These are phyloP conservation scores for Taxawa tesnikishii DNA, from an alignment of 2,329 filamentous ascomycete species.

Conservation along the genomic window DNA sequence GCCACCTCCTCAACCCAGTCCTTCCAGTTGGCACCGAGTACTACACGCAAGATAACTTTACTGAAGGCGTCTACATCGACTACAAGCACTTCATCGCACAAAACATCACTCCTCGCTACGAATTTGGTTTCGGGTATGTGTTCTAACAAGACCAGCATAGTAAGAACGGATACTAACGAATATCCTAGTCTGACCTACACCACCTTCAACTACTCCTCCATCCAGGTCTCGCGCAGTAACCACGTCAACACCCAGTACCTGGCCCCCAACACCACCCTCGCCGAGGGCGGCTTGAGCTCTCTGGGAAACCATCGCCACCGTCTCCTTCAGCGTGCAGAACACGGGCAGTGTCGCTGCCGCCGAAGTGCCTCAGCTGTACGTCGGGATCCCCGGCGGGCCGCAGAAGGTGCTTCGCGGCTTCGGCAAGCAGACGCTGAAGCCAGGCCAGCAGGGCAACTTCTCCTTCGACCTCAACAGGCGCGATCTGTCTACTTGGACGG, in stretches of 20 bases:
- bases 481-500: slow-evolving; percentile 39
- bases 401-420: slow-evolving; percentile 20
- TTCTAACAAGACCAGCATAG: too few relatives aligned
- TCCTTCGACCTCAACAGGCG: slow-evolving; percentile 25
- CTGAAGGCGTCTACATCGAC: slow-evolving; percentile 24
- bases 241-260: slow-evolving; percentile 12
- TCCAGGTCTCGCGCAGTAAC: slow-evolving; percentile 20
- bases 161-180: too few relatives aligned
- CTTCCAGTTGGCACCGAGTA: slow-evolving; percentile 6
- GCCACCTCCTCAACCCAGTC: slow-evolving; percentile 24
- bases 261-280: slow-evolving; percentile 7
- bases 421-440: slow-evolving; percentile 16
- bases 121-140: slow-evolving; percentile 24
- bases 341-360: slow-evolving; percentile 35
- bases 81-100: slow-evolving; percentile 21
- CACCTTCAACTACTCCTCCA: slow-evolving; percentile 26
- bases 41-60: slow-evolving; percentile 15
- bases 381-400: slow-evolving; percentile 14
- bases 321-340: slow-evolving; percentile 39
- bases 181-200: slow-evolving; percentile 30
- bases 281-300: slow-evolving; percentile 21
- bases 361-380: slow-evolving; percentile 40
- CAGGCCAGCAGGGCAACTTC: slow-evolving; percentile 19
- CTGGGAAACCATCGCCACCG: slow-evolving; percentile 37
- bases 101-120: slow-evolving; percentile 18